Evolutionary conservation across 495 filamentous ascomycete genomes (phyloP).

Genomic region (Pseudevernia furfuracea): DNA sequence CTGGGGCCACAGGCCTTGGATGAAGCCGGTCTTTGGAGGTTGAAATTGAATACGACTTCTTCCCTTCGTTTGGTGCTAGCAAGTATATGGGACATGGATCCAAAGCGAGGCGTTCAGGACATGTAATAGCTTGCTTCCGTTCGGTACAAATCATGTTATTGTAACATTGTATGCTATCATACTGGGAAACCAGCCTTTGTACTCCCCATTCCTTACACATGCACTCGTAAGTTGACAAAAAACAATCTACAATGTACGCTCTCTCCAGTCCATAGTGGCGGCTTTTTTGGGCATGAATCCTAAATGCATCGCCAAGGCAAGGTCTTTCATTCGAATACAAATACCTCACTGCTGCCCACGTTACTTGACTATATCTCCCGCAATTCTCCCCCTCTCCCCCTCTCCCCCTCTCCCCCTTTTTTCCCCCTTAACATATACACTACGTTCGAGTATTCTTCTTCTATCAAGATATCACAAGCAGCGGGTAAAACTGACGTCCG

Average conservation of each 20-base stretch:
- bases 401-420: too few relatives aligned
- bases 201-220: neutral
- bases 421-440: too few relatives aligned
- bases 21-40: neutral
- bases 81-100: neutral
- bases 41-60: neutral
- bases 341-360: too few relatives aligned
- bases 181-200: neutral
- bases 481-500: too few relatives aligned
- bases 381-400: too few relatives aligned
- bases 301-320: too few relatives aligned
- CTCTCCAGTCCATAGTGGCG: neutral
- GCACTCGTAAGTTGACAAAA: neutral
- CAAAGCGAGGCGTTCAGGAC: constrained; percentile 13
- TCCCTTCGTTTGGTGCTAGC: neutral
- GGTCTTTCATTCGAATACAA: too few relatives aligned
- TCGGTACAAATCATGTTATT: neutral
- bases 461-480: too few relatives aligned
- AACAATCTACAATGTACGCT: neutral
- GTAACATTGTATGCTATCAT: neutral
- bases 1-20: neutral
- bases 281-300: too few relatives aligned
- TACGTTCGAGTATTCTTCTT: too few relatives aligned
- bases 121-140: neutral
- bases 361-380: too few relatives aligned